A percentile compares a stretch with the other conserved stretches of the same genome.
Evolutionary conservation across 192 early-diverging fungal genomes (phyloP).

Genomic region (Geranomyces variabilis): DNA sequence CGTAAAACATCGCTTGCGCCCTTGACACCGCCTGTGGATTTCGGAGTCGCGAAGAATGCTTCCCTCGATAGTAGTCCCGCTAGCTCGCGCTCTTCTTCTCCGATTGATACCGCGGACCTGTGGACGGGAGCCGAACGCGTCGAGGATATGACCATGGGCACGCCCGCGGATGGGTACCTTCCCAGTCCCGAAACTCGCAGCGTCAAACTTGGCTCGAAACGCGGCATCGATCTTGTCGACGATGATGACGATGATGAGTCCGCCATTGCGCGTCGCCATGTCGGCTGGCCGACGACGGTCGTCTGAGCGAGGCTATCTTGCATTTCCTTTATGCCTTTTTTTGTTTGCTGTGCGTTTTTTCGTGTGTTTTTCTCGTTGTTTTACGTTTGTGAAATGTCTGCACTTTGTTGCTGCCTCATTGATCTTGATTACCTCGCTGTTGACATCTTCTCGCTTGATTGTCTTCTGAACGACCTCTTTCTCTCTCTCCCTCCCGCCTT

Average conservation of each 20-base stretch:
- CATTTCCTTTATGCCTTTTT: neutral
- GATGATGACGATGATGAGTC: neutral
- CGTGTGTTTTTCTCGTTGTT: too few relatives aligned
- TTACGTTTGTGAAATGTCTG: too few relatives aligned
- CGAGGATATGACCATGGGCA: neutral
- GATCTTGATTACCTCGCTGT: too few relatives aligned
- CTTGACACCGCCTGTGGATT: neutral
- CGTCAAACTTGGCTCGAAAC: neutral
- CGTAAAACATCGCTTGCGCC: neutral
- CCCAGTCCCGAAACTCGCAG: neutral
- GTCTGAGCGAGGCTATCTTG: neutral
- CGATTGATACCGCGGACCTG: neutral
- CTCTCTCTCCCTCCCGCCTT: too few relatives aligned
- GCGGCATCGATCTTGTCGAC: conserved; percentile 1
- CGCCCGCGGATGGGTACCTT: neutral
- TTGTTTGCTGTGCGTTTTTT: too few relatives aligned
- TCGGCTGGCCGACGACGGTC: neutral
- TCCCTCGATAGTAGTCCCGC: neutral
- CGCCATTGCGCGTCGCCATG: neutral
- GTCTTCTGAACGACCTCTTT: too few relatives aligned
- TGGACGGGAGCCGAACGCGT: neutral
- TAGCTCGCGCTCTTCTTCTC: neutral
- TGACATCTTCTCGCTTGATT: too few relatives aligned
- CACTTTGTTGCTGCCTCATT: too few relatives aligned
- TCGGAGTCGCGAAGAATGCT: neutral